A percentile compares a stretch with the other conserved stretches of the same genome.
phyloP scores from a whole-genome alignment of 1,139 yeast genomes.

The Debaryomyces sp. region DNA sequence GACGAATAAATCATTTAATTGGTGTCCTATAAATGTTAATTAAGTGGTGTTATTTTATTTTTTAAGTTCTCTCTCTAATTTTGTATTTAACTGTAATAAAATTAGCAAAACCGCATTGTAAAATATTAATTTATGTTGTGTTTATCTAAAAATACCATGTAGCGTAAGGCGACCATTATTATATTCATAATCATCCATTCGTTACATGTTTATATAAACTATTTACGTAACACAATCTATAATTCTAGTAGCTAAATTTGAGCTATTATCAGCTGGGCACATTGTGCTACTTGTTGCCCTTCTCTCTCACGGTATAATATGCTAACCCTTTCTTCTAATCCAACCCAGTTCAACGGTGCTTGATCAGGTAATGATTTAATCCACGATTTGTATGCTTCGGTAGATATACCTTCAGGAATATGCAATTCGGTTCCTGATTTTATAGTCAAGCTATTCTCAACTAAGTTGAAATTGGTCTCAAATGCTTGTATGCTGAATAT shows the following conservation, averaged over 20 bases:
- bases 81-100: conserved; percentile 16
- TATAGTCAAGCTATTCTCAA: conserved; percentile 28
- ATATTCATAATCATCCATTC: not conserved
- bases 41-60: conserved; percentile 11
- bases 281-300: conserved; percentile 20
- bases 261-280: conserved; percentile 11
- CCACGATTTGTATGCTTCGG: conserved; percentile 52
- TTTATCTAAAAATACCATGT: not conserved
- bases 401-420: conserved; percentile 52
- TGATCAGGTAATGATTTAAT: conserved; percentile 54
- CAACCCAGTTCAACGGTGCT: conserved; percentile 68
- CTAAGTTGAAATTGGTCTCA: conserved; percentile 31
- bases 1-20: conserved; percentile 57
- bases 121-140: conserved; percentile 9
- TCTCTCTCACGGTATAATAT: conserved; percentile 20
- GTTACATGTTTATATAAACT: not conserved
- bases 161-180: not conserved
- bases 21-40: conserved; percentile 13
- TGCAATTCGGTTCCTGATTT: conserved; percentile 20
- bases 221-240: not conserved
- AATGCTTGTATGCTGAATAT: conserved; percentile 33
- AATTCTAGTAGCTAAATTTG: not conserved
- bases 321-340: conserved; percentile 51
- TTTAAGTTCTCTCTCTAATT: conserved; percentile 14
- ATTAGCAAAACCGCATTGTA: conserved; percentile 17